Base-by-base conservation (phyloP, 2,329 filamentous ascomycete genomes). In the Volutella citrinella region DNA sequence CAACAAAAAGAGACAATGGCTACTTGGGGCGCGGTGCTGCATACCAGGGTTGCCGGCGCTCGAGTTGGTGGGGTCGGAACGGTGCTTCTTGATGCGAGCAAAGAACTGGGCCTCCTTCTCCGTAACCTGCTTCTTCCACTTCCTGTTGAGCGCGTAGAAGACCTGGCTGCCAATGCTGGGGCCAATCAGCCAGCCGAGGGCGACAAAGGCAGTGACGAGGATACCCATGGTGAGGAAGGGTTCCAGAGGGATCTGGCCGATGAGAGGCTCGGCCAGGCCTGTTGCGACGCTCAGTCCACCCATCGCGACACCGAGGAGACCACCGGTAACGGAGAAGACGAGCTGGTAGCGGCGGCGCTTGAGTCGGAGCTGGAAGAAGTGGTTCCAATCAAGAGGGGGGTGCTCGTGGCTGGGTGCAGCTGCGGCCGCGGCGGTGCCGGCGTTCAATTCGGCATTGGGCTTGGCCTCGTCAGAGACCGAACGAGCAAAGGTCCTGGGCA, bases 71-170 rank as follows among this genome's bases (percentile, higher is more conserved):
- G 93, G 91, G 60, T 98, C 91, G 42, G 95, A 91, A 17, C 93
- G 82, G 68, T 93, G 84, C 64, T 84, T 87, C 72, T 90, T 93
- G 65, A 98, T 87, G 48, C 91, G 78, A 42, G 82, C 79, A 64
- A 91, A 96, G 70, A 98, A 96, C 61, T 91, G 84, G 54, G 82
- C 87, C 67, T 98, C 93, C 76, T 96, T 97, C 76, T 87, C 45
- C 28, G 77, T 78, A 69, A 96, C 90, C 51, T 88, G 80, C 32
- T 64, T 66, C 65, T 81, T 82, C 57, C 81, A 79, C 53, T 78
- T 75, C 48, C 82, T 70, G 63, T 95, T 86, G 55, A 83, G 70
- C 44, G 84, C 48, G 55, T 87, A 86, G 65, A 96, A 98, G 5
- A 88, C 68, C 8, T 76, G 74, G 46, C 83, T 88, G 5, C 93